Base-by-base conservation (phyloP, 129 eudicot species). In the Ambrosia trifida region DNA sequence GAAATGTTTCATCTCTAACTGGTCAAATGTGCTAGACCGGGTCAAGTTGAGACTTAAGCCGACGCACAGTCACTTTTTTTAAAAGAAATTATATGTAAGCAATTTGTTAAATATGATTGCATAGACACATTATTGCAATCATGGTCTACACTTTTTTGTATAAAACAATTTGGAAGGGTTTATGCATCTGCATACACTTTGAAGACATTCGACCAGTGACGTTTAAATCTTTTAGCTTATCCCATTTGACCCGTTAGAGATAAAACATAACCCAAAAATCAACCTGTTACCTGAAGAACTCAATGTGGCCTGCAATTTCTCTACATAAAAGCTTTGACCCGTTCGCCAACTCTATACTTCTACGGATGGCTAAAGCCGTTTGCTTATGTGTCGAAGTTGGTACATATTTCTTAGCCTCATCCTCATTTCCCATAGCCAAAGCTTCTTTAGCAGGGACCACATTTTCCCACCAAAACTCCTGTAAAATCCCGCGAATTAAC, bases 391-490 rank as follows among this genome's bases (percentile, higher is more conserved):
- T 85, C 7, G 97, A 86, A 0, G 71, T 60, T 7, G 99, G 97
- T 71, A 73, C 78, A 46, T 72, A 94, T 20, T 72, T 78, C 75
- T 70, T 84, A 32, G 80, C 89, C 66, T 80, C 96, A 44, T 87
- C 95, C 80, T 87, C 87, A 73, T 20, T 75, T 45, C 97, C 93
- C 72, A 81, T 66, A 19, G 80, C 58, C 80, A 94, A 66, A 33
- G 93, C 93, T 73, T 87, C 85, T 51, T 93, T 68, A 58, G 99
- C 99, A 0, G 99, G 96, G 76, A 94, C 75, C 66, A 94, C 97
- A 77, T 87, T 90, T 76, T 84, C 97, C 97, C 97, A 94, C 97
- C 99, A 94, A 84, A 94, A 94, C 78, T 89, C 97, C 0, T 81
- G 82, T 66, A 94, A 85, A 72, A 94, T 66, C 57, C 84, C 90